These are phyloP conservation scores for Dactylellina parvicollis DNA, from an alignment of 2,329 filamentous ascomycete species.

Conservation along the genomic window DNA sequence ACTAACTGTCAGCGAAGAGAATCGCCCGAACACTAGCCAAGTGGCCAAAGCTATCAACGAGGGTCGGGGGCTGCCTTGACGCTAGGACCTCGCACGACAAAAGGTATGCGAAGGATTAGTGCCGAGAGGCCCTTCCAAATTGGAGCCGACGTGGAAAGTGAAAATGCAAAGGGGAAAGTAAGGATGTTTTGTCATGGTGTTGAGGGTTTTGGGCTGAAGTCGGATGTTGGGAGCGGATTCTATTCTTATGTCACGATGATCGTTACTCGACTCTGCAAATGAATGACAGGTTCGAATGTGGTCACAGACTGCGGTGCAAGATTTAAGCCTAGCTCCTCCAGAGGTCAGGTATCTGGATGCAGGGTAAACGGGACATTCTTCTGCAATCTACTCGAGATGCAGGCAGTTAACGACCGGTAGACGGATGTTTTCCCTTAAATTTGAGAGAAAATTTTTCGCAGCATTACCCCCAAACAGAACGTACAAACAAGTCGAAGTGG, in stretches of 20 bases:
- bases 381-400: constrained; percentile 22
- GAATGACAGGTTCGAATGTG: background rate
- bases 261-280: constrained; percentile 25
- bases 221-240: constrained; percentile 8
- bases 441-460: constrained; percentile 16
- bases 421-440: constrained; percentile 20
- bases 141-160: background rate
- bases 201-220: background rate
- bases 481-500: background rate
- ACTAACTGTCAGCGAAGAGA: constrained; percentile 62
- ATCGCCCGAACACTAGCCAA: constrained; percentile 69
- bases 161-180: background rate
- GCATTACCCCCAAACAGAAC: background rate
- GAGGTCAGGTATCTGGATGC: constrained; percentile 20
- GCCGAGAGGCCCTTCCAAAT: no score
- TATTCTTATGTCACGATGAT: constrained; percentile 53
- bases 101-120: constrained; percentile 15
- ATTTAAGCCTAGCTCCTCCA: constrained; percentile 13
- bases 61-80: constrained; percentile 67
- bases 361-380: constrained; percentile 34
- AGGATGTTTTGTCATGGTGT: background rate
- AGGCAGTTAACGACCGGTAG: constrained; percentile 39
- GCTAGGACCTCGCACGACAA: background rate
- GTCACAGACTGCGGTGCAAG: background rate
- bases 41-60: constrained; percentile 71